Conservation (phyloP, 192 early-diverging fungal genomes). For the Kappamyces sp. region DNA sequence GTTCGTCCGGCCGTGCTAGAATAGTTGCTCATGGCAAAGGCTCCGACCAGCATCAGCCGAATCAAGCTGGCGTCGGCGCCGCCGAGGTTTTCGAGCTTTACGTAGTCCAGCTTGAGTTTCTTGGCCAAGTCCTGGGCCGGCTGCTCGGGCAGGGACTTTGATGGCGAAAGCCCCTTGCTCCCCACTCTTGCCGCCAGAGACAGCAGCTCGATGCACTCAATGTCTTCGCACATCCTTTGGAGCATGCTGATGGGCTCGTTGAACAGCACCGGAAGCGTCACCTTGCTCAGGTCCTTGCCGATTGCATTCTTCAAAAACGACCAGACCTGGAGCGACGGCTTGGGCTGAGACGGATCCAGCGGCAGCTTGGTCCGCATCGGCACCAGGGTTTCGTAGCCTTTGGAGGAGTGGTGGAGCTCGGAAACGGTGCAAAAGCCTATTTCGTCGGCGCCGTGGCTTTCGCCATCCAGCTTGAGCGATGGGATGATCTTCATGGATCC, state of each 20-base stretch:
- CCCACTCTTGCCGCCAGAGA: conserved; percentile 61
- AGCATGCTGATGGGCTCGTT: conserved; percentile 83
- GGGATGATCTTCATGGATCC: no score
- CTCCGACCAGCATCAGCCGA: conserved; percentile 73
- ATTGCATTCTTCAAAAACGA: conserved; percentile 82
- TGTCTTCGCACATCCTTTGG: conserved; percentile 73
- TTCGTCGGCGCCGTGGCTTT: no score
- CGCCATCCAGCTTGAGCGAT: no score
- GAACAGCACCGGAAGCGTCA: conserved; percentile 83
- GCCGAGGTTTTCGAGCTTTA: conserved; percentile 14
- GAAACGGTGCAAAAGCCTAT: neutral
- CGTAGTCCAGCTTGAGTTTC: conserved; percentile 17
- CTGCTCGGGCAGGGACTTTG: neutral
- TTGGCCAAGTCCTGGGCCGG: conserved; percentile 3
- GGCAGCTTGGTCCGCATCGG: conserved; percentile 20
- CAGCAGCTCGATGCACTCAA: conserved; percentile 79
- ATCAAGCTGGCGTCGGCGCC: conserved; percentile 31
- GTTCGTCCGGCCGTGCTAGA: conserved; percentile 72
- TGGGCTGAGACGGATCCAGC: conserved; percentile 32
- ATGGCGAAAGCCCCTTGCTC: conserved; percentile 37
- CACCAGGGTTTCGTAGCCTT: neutral
- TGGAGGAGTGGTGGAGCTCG: conserved; percentile 7
- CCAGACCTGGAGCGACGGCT: conserved; percentile 75
- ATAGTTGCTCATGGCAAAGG: conserved; percentile 80
- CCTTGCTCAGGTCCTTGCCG: conserved; percentile 74